Base-by-base conservation (phyloP, 768 basidiomycete species). In the Hebeloma cylindrosporum region DNA sequence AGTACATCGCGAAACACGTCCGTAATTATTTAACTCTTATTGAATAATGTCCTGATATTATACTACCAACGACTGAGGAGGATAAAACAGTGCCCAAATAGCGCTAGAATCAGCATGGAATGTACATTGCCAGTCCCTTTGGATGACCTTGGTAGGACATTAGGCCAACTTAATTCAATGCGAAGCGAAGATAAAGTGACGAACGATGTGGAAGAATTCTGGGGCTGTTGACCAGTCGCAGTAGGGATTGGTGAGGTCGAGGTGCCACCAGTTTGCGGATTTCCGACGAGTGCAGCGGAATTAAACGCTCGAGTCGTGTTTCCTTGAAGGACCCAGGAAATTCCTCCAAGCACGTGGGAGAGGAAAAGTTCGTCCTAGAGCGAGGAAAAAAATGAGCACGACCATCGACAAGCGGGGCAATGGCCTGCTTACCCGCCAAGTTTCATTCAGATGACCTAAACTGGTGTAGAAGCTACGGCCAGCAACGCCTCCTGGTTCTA, bases 401-500 rank as follows among this genome's bases (percentile, higher is more conserved):
- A 26, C 16, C 33, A 23, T 31, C 20, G 36, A 26, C 21, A 22
- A 36, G 22, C n/a, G 9, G n/a, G 29, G n/a, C n/a, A n/a, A n/a
- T n/a, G n/a, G n/a, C n/a, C n/a, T n/a, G n/a, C 75, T 45, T 41
- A 83, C 86, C 67, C 77, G 66, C 88, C 87, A 90, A 23, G 86
- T 89, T 56, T 85, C 81, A 54, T 81, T 83, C 40, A 81, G 65
- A 60, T 94, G 91, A 0, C 90, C 90, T 0, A 93, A 73, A 50
- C 81, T 75, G 0, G 91, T 93, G 60, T 89, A 93, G 68, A 88
- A 93, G 55, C 87, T 89, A 27, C 90, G 76, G 16, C 89, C 91
- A 2, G 82, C 74, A 29, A 59, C 56, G 18, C 73, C 61, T 14
- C 71, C 63, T 20, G 58, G 60, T 51, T 78, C 69, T 3, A 79